phyloP scores from a whole-genome alignment of 768 basidiomycete species.

The Tricholoma matsutake region DNA sequence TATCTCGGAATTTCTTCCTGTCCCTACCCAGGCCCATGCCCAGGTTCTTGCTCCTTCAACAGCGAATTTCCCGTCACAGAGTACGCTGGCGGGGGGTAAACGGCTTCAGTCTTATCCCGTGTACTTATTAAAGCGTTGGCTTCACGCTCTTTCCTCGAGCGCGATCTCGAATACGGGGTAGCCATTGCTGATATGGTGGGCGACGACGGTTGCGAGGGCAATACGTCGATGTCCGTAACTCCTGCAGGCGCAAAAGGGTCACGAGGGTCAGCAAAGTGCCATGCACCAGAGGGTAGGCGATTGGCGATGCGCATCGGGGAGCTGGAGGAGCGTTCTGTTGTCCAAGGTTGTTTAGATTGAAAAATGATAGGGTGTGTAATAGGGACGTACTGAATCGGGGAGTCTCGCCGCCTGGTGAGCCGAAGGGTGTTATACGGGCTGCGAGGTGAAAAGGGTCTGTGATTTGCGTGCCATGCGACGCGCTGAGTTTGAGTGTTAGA shows the following conservation, averaged over 20 bases:
- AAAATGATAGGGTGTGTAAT: not conserved
- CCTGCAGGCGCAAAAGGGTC: slow-evolving; percentile 38
- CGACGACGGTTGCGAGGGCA: slow-evolving; percentile 19
- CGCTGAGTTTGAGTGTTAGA: slow-evolving; percentile 10
- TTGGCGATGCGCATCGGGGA: slow-evolving; percentile 56
- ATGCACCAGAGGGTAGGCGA: slow-evolving; percentile 51
- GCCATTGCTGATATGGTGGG: slow-evolving; percentile 9
- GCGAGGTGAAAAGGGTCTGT: slow-evolving; percentile 33
- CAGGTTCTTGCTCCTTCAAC: not conserved
- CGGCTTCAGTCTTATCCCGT: slow-evolving; percentile 15
- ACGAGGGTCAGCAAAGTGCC: slow-evolving; percentile 47
- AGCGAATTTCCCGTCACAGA: not conserved
- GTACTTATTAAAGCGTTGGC: slow-evolving; percentile 12
- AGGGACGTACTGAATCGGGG: slow-evolving; percentile 39
- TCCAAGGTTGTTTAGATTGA: not conserved
- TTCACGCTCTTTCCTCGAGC: slow-evolving; percentile 18
- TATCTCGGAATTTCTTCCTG: not conserved
- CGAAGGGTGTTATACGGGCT: slow-evolving; percentile 41
- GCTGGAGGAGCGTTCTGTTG: slow-evolving; percentile 48
- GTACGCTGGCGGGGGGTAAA: slow-evolving; percentile 29
- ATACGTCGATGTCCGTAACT: slow-evolving; percentile 34
- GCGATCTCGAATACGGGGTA: slow-evolving; percentile 2
- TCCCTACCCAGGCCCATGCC: not conserved
- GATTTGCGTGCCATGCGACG: not conserved
- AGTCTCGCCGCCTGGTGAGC: slow-evolving; percentile 28